These are phyloP conservation scores for Penicillium sclerotigenum DNA, from an alignment of 2,329 filamentous ascomycete genomes.

Conservation along the genomic window DNA sequence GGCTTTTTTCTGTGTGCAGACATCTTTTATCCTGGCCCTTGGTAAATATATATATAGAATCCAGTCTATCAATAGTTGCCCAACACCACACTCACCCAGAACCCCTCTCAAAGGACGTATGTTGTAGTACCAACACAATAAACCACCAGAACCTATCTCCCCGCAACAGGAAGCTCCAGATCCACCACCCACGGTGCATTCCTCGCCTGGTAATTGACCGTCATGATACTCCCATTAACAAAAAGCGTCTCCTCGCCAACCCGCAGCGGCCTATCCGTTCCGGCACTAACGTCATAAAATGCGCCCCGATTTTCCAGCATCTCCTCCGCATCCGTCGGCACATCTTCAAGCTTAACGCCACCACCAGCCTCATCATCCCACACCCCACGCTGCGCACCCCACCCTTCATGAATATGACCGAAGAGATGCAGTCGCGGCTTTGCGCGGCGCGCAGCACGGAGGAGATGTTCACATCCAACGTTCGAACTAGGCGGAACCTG, in stretches of 20 bases:
- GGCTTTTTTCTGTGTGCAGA: neutral
- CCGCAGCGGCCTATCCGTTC: conserved; percentile 30
- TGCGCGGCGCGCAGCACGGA: conserved; percentile 50
- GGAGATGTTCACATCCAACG: conserved; percentile 56
- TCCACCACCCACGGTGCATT: conserved; percentile 58
- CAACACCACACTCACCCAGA: no score
- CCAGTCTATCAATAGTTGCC: no score
- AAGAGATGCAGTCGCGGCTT: conserved; percentile 59
- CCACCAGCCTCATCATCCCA: conserved; percentile 24
- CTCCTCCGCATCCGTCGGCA: conserved; percentile 26
- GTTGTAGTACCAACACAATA: no score
- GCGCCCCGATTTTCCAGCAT: conserved; percentile 33
- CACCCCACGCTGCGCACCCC: conserved; percentile 43
- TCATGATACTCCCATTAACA: conserved; percentile 59
- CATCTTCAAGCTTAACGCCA: conserved; percentile 15
- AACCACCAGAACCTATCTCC: neutral
- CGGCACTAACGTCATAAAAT: conserved; percentile 35
- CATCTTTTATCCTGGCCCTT: neutral
- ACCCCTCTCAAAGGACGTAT: no score
- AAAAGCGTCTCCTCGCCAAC: conserved; percentile 54
- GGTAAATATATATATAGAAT: neutral
- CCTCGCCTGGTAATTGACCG: conserved; percentile 46
- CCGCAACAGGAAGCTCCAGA: conserved; percentile 44
- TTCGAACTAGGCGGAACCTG: conserved; percentile 29
- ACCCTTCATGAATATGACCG: conserved; percentile 60